Evolutionary conservation across 768 basidiomycete genomes (phyloP).

Genomic region (Phlebiopsis gigantea): DNA sequence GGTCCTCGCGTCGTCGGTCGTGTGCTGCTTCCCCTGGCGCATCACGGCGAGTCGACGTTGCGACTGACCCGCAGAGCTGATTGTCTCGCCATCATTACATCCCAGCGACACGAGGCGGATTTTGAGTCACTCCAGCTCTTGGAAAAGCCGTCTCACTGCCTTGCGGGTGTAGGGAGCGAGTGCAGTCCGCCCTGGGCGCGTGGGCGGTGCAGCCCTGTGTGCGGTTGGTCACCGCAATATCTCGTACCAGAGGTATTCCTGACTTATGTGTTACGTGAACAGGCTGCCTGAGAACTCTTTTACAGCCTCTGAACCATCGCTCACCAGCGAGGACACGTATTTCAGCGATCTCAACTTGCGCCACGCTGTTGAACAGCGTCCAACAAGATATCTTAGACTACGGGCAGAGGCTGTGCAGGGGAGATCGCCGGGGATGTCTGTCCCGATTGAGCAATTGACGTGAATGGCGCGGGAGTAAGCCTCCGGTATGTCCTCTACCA

Average conservation of each 20-base stretch:
- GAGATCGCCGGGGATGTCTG: neutral
- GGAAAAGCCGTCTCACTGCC: neutral
- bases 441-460: neutral
- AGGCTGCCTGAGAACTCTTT: too few relatives aligned
- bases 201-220: constrained; percentile 1
- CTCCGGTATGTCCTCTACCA: constrained; percentile 11
- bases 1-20: neutral
- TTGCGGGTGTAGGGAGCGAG: neutral
- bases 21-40: neutral
- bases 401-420: neutral
- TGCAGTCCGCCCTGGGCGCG: neutral
- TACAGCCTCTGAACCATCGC: neutral
- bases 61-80: neutral
- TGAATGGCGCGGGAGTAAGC: constrained; percentile 1
- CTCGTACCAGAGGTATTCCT: too few relatives aligned
- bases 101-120: neutral
- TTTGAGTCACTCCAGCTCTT: neutral
- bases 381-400: neutral
- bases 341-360: neutral
- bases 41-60: neutral
- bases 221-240: neutral
- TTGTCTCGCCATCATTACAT: neutral
- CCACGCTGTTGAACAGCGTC: neutral
- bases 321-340: neutral
- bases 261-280: too few relatives aligned